Evolutionary conservation across 1,139 yeast genomes (phyloP).

Genomic region (Spencermartinsiella ligniputridi): DNA sequence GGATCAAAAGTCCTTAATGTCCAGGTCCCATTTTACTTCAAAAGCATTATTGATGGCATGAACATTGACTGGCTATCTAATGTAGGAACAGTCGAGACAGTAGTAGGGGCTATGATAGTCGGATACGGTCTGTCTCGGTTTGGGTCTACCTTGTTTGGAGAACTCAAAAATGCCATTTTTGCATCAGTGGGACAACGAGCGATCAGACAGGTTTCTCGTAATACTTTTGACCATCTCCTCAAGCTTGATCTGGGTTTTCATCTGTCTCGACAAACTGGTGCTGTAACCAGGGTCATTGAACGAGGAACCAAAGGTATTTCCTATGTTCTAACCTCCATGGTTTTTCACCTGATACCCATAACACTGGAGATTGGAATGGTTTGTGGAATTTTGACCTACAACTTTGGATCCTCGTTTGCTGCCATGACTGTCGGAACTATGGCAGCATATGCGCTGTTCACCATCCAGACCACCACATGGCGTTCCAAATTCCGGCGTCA

Average conservation of each 20-base stretch:
- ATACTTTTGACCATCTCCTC: constrained; percentile 78
- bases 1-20: constrained; percentile 83
- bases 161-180: constrained; percentile 87
- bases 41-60: constrained; percentile 85
- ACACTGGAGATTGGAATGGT: constrained; percentile 89
- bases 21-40: constrained; percentile 93
- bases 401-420: constrained; percentile 86
- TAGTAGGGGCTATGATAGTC: constrained; percentile 68
- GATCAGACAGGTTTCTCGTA: constrained; percentile 81
- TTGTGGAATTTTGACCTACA: constrained; percentile 88
- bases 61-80: constrained; percentile 84
- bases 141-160: constrained; percentile 93
- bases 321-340: constrained; percentile 90
- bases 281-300: constrained; percentile 91
- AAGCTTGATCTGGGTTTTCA: constrained; percentile 88
- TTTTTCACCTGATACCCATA: constrained; percentile 91
- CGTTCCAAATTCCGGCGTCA: constrained; percentile 85
- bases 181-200: constrained; percentile 96
- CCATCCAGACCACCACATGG: constrained; percentile 94
- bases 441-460: constrained; percentile 80
- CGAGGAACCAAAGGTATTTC: constrained; percentile 97
- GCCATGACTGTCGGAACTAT: constrained; percentile 84
- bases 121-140: constrained; percentile 94
- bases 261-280: constrained; percentile 90
- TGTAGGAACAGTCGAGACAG: constrained; percentile 46